Base-by-base conservation (phyloP, 345 rosid genomes). In the Passiflora organensis region DNA sequence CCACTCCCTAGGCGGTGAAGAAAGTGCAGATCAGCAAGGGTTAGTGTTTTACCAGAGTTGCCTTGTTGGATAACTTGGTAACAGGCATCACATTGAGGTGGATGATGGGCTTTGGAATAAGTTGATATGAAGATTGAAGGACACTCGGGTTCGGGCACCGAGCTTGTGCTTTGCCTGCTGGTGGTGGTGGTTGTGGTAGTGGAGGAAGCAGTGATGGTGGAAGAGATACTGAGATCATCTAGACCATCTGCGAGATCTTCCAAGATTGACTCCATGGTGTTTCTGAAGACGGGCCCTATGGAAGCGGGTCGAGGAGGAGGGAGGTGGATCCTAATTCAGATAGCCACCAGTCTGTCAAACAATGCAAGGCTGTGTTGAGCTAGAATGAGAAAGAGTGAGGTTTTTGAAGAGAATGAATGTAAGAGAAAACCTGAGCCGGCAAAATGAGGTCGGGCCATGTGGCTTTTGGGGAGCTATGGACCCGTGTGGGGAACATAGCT, bases 1-100 rank as follows among this genome's bases (percentile, higher is more conserved):
- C 96, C 96, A 46, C 93, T 80, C 18, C 96, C 96, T 15, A 89
- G 75, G 20, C 91, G 76, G 61, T 79, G 77, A 32, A 86, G 24
- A 39, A 89, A 75, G 15, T 87, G 82, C 32, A 89, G 74, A 68
- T 82, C 78, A 38, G 59, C 58, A 20, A 86, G 71, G 17, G 81
- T 75, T 15, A 81, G 47, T 15, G 64, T 34, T 45, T 59, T 70
- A 6, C 56, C 64, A 4, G 66, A 23, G 17, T 48, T 72, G 0
- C 69, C 52, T 0, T 58, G 67, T 8, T 47, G 72, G 51, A 87
- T 78, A 25, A 75, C 86, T 2, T 65, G 76, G 91, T 86, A 78
- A 44, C 82, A 68, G 0, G 76, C 59, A 61, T 85, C 89, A 23
- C 80, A 69, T n/a, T 74, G 65, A 9, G 69, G 86, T 50, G 75